phyloP scores from a whole-genome alignment of 306 rosid genomes.

The Begonia fuchsioides region DNA sequence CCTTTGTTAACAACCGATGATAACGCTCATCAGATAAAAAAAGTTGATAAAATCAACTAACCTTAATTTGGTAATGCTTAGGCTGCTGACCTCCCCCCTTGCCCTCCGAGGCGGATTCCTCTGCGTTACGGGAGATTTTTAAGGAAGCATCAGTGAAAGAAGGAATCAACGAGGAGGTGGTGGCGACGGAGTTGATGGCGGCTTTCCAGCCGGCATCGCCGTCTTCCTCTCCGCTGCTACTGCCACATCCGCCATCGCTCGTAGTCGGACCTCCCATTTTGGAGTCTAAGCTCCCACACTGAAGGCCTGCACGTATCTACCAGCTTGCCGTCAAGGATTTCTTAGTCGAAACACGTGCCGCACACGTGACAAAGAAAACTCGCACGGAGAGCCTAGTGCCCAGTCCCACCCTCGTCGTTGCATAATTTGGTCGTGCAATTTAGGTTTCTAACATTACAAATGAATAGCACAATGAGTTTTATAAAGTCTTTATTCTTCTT shows the following conservation, averaged over 20 bases:
- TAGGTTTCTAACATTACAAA: no score
- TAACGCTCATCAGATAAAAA: not conserved
- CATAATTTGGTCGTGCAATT: no score
- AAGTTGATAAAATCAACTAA: constrained; percentile 5
- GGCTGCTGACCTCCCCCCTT: constrained; percentile 28
- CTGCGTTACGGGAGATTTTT: constrained; percentile 2
- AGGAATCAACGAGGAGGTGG: constrained; percentile 23
- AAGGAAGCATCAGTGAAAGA: constrained; percentile 24
- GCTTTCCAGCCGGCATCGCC: constrained; percentile 71
- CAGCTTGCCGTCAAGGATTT: no score
- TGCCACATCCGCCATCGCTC: constrained; percentile 17
- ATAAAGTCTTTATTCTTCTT: no score
- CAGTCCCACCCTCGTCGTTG: no score
- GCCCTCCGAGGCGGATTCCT: constrained; percentile 4
- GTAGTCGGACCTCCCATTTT: constrained; percentile 21
- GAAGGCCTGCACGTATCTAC: no score
- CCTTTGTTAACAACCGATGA: no score
- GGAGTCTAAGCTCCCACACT: not conserved
- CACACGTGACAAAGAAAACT: no score
- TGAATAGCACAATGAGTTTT: no score
- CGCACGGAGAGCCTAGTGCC: no score
- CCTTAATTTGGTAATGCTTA: constrained; percentile 87
- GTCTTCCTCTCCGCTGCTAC: constrained; percentile 74
- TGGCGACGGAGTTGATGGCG: constrained; percentile 56
- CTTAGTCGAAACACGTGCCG: no score